phyloP scores from a whole-genome alignment of 768 basidiomycete species.

The Tulasnella sp. region DNA sequence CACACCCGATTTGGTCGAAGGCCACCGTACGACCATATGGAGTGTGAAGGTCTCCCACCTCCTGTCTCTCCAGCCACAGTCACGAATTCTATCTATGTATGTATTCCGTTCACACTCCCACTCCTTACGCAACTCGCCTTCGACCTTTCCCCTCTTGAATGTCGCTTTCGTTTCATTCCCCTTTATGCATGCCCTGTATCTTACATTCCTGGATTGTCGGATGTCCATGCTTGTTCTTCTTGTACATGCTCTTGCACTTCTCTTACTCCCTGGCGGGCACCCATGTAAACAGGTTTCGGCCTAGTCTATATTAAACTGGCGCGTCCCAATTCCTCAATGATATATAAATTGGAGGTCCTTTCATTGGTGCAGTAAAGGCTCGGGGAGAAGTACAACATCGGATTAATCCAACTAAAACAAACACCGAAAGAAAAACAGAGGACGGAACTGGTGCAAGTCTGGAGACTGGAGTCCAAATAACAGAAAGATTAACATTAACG shows the following conservation, averaged over 20 bases:
- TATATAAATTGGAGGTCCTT: not conserved
- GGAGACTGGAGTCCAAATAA: not conserved
- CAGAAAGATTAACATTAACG: not conserved
- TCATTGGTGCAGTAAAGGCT: not conserved
- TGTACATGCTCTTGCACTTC: not conserved
- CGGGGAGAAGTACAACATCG: slow-evolving; percentile 4
- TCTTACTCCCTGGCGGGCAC: not conserved
- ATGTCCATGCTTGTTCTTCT: not conserved
- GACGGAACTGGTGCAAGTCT: not conserved
- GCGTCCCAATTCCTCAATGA: not conserved
- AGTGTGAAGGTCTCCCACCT: slow-evolving; percentile 9
- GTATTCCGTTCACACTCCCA: slow-evolving; percentile 21
- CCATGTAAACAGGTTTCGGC: not conserved
- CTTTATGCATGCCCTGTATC: not conserved
- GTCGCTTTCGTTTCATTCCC: not conserved
- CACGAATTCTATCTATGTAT: slow-evolving; percentile 8
- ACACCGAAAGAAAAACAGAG: not conserved
- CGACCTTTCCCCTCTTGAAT: slow-evolving; percentile 13
- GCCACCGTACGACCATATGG: slow-evolving; percentile 6
- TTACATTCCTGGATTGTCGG: slow-evolving; percentile 6
- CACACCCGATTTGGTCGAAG: not conserved
- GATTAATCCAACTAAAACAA: not conserved
- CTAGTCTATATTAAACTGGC: not conserved
- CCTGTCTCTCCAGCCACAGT: not conserved
- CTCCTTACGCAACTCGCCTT: not conserved